Conservation (phyloP, 2,329 filamentous ascomycete genomes). For the Cercospora janseana region DNA sequence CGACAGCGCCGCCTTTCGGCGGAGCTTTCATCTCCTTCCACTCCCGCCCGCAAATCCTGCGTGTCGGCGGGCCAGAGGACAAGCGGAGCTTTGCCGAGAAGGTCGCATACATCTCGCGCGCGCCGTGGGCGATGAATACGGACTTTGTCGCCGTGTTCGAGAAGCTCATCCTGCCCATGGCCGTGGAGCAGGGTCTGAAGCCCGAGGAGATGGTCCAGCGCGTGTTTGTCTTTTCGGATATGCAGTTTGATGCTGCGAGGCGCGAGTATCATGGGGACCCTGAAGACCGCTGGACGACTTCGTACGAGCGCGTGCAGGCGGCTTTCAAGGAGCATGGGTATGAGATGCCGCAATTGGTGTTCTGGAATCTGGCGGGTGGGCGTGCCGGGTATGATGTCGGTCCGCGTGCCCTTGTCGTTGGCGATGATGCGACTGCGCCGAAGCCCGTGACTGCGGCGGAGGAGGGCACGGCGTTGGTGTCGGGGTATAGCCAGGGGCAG, state of each 20-base stretch:
- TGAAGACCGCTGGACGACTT: constrained; percentile 43
- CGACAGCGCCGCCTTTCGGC: constrained; percentile 54
- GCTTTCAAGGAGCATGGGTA: constrained; percentile 53
- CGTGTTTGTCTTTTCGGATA: constrained; percentile 60
- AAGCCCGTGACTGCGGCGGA: constrained; percentile 53
- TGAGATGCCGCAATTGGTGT: constrained; percentile 59
- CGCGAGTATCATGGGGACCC: background rate
- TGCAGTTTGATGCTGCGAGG: constrained; percentile 55
- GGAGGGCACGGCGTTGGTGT: constrained; percentile 51
- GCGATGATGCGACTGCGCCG: constrained; percentile 38
- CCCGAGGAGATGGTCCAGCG: constrained; percentile 61
- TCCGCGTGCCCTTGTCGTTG: background rate
- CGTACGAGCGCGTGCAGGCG: constrained; percentile 52
- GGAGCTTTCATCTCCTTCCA: constrained; percentile 58
- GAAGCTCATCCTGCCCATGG: constrained; percentile 55
- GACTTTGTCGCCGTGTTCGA: constrained; percentile 57
- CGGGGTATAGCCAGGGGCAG: constrained; percentile 58
- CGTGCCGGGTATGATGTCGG: constrained; percentile 26
- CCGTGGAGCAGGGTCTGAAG: constrained; percentile 50
- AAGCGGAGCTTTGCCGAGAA: constrained; percentile 46
- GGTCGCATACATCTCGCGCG: constrained; percentile 34
- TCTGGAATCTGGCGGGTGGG: constrained; percentile 58
- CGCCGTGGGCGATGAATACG: constrained; percentile 49
- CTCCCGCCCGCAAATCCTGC: constrained; percentile 42
- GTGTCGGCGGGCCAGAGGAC: constrained; percentile 41